phyloP scores from a whole-genome alignment of 305 asterid genomes.

The Stenogyne calaminthoides region DNA sequence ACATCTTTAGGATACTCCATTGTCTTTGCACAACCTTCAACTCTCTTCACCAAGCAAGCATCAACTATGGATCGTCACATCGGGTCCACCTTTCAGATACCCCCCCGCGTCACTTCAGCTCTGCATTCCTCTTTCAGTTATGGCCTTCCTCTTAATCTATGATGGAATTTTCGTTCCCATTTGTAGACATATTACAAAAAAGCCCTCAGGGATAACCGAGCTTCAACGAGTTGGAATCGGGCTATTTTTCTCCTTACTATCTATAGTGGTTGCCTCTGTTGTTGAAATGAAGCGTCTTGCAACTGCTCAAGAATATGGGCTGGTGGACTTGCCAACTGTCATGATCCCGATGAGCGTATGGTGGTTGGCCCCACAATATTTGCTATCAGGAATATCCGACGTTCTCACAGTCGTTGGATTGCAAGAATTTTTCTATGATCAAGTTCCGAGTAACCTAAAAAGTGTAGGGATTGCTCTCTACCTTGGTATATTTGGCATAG shows the following conservation, averaged over 20 bases:
- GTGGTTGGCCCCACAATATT: conserved; percentile 11
- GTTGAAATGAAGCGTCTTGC: conserved; percentile 2
- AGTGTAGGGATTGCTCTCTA: conserved; percentile 45
- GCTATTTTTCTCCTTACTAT: conserved; percentile 30
- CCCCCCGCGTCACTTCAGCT: conserved; percentile 34
- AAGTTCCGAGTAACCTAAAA: conserved; percentile 42
- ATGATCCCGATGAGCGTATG: neutral
- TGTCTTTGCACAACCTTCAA: conserved; percentile 25
- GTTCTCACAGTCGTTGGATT: conserved; percentile 12
- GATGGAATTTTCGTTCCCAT: conserved; percentile 44
- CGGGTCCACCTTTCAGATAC: conserved; percentile 24
- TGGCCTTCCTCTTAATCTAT: conserved; percentile 35
- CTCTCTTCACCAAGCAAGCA: conserved; percentile 21
- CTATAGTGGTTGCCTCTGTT: conserved; percentile 41
- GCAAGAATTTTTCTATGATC: conserved; percentile 46
- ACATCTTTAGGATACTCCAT: conserved; percentile 33
- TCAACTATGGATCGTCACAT: conserved; percentile 41
- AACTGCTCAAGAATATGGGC: neutral
- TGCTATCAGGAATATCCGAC: neutral
- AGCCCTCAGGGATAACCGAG: conserved; percentile 41
- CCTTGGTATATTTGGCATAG: conserved; percentile 44
- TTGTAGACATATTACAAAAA: conserved; percentile 34
- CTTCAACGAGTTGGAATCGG: conserved; percentile 54
- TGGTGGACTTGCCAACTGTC: neutral
- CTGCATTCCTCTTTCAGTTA: conserved; percentile 8